Base-by-base conservation (phyloP, 2,329 filamentous ascomycete species). In the Dichotomopilus funicola region DNA sequence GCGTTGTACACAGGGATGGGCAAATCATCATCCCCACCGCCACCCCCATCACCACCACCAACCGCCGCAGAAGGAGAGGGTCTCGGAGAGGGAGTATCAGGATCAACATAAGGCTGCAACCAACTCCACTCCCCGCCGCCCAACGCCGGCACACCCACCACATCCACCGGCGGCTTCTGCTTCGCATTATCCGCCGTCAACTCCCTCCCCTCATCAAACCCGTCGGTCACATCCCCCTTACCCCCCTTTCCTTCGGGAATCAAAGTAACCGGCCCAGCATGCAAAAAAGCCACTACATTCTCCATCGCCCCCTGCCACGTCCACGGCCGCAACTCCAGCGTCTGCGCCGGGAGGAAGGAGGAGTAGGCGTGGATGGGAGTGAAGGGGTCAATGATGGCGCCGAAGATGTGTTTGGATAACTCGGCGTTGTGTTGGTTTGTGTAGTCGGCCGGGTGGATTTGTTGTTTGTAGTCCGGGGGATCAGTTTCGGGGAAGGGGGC, bases 251-350 rank as follows among this genome's bases (percentile, higher is more conserved):
- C 19, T 3, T 27, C 19, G 2, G 19, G 19, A 0, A 65, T 57
- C 33, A 72, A n/a, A 10, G 44, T 47, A 7, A 47, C 34, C 0
- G 72, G 73, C 0, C 73, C 73, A 0, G 64, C 56, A 49, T 70
- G 69, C 58, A 73, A 73, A 51, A 75, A 75, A 0, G 72, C 71
- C 0, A 65, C 71, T 65, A 75, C 74, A 1, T 55, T 65, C 12
- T 65, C 56, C 59, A 75, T 57, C 4, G 72, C 72, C 0, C 46
- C 35, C 53, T 75, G 66, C 68, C 68, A 70, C 0, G 69, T 72
- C 72, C 72, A 75, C 0, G 63, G n/a, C 0, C 68, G 70, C 2
- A 75, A 58, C 6, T 41, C 13, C 0, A 74, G 64, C 1, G 53
- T 38, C 4, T 38, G 34, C 0, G 62, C 47, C 0, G 72, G 73